Conservation (phyloP, 2,329 filamentous ascomycete genomes). For the Talaromyces amestolkiae region DNA sequence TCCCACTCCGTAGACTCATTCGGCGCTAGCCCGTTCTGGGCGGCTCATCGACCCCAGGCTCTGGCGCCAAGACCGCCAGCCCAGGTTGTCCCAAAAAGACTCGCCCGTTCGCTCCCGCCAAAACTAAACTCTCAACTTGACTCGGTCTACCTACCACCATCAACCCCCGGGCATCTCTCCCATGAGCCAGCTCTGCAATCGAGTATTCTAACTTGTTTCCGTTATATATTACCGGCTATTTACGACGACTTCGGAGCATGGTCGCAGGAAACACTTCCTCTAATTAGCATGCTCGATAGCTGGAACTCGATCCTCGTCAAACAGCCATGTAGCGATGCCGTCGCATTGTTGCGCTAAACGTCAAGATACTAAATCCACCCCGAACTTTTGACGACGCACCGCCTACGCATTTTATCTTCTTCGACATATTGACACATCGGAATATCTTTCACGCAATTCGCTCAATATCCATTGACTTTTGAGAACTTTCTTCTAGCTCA, state of each 20-base stretch:
- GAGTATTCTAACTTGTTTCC: not conserved
- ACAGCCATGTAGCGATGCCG: constrained; percentile 20
- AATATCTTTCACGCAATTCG: no score
- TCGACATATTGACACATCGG: not conserved
- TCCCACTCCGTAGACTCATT: not conserved
- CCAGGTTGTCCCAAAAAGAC: not conserved
- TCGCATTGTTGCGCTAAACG: constrained; percentile 19
- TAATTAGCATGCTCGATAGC: not conserved
- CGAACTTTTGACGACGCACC: not conserved
- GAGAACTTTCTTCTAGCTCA: not conserved
- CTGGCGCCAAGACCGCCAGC: constrained; percentile 1
- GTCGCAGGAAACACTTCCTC: not conserved
- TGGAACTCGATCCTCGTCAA: not conserved
- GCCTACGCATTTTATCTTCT: not conserved
- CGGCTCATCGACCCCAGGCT: not conserved
- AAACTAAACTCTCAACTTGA: not conserved
- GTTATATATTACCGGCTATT: not conserved
- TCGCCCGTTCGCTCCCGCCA: constrained; percentile 9
- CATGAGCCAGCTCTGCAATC: not conserved
- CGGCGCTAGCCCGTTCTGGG: not conserved
- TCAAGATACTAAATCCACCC: not conserved
- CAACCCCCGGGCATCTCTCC: not conserved
- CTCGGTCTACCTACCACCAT: not conserved
- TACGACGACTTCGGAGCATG: not conserved
- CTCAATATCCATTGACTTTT: not conserved